These are phyloP conservation scores for Dissophora globulifera DNA, from an alignment of 192 early-diverging fungal genomes.

Conservation along the genomic window DNA sequence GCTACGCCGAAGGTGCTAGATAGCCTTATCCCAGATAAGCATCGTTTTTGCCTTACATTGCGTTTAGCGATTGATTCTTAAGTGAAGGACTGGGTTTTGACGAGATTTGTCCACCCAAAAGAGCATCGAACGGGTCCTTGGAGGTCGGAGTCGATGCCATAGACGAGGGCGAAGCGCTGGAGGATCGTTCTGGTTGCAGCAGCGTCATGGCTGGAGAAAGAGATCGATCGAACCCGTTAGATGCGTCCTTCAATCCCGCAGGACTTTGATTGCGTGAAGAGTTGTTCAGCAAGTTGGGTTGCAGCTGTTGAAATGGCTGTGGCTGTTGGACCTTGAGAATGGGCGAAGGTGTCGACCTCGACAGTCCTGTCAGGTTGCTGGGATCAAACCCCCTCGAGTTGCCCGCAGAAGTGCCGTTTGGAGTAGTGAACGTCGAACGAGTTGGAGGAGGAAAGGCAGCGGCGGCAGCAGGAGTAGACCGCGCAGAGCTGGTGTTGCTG, in stretches of 20 bases:
- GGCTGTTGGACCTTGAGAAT: constrained; percentile 26
- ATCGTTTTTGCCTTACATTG: constrained; percentile 24
- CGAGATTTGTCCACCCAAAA: constrained; percentile 40
- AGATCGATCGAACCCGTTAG: constrained; percentile 34
- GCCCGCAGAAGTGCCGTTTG: neutral
- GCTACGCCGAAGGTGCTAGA: no score
- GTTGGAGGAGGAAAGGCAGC: constrained; percentile 7
- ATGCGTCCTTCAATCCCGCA: constrained; percentile 19
- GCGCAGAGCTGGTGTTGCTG: neutral
- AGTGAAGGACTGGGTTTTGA: constrained; percentile 18
- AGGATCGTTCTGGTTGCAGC: constrained; percentile 37
- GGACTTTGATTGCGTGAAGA: constrained; percentile 25
- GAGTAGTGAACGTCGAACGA: neutral
- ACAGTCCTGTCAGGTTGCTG: constrained; percentile 9
- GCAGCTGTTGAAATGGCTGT: constrained; percentile 3
- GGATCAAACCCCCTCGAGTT: constrained; percentile 21
- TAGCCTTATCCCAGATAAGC: no score
- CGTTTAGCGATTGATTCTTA: constrained; percentile 45
- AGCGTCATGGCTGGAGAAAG: constrained; percentile 36
- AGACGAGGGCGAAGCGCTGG: constrained; percentile 21
- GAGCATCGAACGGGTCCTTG: constrained; percentile 31
- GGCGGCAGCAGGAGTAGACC: neutral
- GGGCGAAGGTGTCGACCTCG: constrained; percentile 12
- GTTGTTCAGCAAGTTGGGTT: constrained; percentile 1
- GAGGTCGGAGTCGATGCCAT: neutral